phyloP scores from a whole-genome alignment of 2,329 filamentous ascomycete genomes.

The Monosporascus sp. region DNA sequence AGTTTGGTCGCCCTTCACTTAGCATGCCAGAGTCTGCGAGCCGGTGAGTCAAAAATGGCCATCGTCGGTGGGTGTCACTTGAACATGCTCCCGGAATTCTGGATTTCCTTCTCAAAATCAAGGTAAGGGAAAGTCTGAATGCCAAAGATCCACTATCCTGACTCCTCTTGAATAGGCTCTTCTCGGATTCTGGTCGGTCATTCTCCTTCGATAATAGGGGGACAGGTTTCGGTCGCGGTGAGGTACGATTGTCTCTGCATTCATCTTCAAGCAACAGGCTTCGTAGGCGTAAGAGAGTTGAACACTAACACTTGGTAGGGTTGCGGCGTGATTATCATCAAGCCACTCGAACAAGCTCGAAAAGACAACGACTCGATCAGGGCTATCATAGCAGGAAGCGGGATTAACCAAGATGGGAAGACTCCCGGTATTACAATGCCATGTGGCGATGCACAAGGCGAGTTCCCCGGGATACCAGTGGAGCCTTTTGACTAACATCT shows the following conservation, averaged over 20 bases:
- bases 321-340: slow-evolving; percentile 50
- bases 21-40: slow-evolving; percentile 44
- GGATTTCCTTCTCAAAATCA: slow-evolving; percentile 40
- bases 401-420: slow-evolving; percentile 52
- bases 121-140: slow-evolving; percentile 29
- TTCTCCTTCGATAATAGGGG: slow-evolving; percentile 47
- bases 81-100: slow-evolving; percentile 43
- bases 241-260: slow-evolving; percentile 21
- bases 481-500: slow-evolving; percentile 10
- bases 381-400: slow-evolving; percentile 45
- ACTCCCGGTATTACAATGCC: slow-evolving; percentile 55
- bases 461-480: slow-evolving; percentile 1
- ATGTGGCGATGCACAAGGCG: slow-evolving; percentile 43
- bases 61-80: slow-evolving; percentile 44
- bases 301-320: slow-evolving; percentile 25
- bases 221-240: slow-evolving; percentile 57
- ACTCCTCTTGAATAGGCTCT: slow-evolving; percentile 29
- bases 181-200: slow-evolving; percentile 48
- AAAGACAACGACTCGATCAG: slow-evolving; percentile 50
- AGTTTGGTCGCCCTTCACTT: slow-evolving; percentile 45
- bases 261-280: neutral
- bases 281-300: no score
- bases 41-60: slow-evolving; percentile 41
- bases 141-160: slow-evolving; percentile 10
- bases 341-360: slow-evolving; percentile 50